A percentile compares a stretch with the other conserved stretches of the same genome.
Conservation (phyloP, 192 early-diverging fungal genomes). For the Coemansia sp. region DNA sequence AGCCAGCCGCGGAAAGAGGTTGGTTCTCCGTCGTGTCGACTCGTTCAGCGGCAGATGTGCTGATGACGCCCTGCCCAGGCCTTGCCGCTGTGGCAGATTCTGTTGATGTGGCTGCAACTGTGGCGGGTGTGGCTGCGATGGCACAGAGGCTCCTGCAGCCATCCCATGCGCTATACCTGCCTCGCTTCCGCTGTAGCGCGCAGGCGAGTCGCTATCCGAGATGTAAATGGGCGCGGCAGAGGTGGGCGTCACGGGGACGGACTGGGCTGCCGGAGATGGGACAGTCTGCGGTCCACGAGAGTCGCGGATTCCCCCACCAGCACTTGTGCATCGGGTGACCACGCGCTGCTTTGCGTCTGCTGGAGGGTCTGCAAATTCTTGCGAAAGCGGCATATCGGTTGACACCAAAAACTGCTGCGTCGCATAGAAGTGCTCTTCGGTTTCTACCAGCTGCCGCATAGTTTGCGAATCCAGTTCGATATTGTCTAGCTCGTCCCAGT, state of each 20-base stretch:
- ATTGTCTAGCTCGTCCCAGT: slow-evolving; percentile 31
- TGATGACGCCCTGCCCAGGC: neutral
- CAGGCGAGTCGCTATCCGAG: slow-evolving; percentile 27
- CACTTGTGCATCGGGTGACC: slow-evolving; percentile 7
- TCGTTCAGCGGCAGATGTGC: slow-evolving; percentile 4
- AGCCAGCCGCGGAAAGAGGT: slow-evolving; percentile 37
- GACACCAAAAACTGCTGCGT: slow-evolving; percentile 36
- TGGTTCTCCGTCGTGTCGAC: slow-evolving; percentile 15
- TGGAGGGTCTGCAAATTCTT: slow-evolving; percentile 31
- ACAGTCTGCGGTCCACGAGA: slow-evolving; percentile 15
- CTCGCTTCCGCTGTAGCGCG: neutral
- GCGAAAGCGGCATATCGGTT: slow-evolving; percentile 20
- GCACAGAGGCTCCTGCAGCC: too few species aligned
- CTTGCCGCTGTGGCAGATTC: neutral
- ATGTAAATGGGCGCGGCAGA: slow-evolving; percentile 12
- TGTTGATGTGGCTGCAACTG: slow-evolving; percentile 1
- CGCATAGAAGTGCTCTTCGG: slow-evolving; percentile 44
- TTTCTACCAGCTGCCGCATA: slow-evolving; percentile 40
- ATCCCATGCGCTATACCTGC: neutral
- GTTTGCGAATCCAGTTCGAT: slow-evolving; percentile 43
- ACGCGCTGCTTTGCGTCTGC: slow-evolving; percentile 1
- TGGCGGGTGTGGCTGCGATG: too few species aligned
- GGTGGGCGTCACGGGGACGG: slow-evolving; percentile 38
- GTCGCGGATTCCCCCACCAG: slow-evolving; percentile 1
- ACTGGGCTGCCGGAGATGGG: slow-evolving; percentile 21